Conservation (phyloP, 192 early-diverging fungal genomes). For the Mortierella hygrophila region DNA sequence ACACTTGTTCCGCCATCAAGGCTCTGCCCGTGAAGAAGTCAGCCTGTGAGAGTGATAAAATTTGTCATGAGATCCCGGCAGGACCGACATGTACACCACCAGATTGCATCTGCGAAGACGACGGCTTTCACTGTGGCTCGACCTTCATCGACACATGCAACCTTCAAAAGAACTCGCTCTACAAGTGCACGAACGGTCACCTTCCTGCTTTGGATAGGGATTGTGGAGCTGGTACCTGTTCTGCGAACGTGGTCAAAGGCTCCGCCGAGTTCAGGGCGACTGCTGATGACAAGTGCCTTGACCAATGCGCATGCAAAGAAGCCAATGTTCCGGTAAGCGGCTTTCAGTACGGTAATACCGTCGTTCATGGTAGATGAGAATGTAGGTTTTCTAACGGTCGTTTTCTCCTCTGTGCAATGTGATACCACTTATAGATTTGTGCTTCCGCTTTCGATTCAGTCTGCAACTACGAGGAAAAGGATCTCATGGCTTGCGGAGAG, state of each 20-base stretch:
- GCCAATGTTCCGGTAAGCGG: conserved; percentile 7
- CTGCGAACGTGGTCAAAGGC: neutral
- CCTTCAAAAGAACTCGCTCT: neutral
- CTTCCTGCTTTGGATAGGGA: neutral
- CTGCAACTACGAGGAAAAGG: neutral
- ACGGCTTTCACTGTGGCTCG: conserved; percentile 5
- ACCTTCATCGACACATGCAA: conserved; percentile 5
- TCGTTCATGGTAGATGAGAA: too few relatives aligned
- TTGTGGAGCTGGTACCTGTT: conserved; percentile 17
- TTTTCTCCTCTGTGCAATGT: neutral
- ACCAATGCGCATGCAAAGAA: conserved; percentile 12
- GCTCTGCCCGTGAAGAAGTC: neutral
- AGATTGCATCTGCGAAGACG: conserved; percentile 3
- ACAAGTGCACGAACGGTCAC: conserved; percentile 2
- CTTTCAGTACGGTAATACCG: neutral
- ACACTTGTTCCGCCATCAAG: neutral
- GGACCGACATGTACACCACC: neutral
- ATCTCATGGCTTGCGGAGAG: neutral
- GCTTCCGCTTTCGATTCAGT: neutral
- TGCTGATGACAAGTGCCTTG: conserved; percentile 5
- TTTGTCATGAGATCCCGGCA: neutral
- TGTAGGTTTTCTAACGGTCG: neutral
- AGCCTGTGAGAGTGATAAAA: neutral
- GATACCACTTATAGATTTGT: neutral
- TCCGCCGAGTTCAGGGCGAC: neutral